Evolutionary conservation across 768 basidiomycete species (phyloP).

Genomic region (Grammothele lineata): DNA sequence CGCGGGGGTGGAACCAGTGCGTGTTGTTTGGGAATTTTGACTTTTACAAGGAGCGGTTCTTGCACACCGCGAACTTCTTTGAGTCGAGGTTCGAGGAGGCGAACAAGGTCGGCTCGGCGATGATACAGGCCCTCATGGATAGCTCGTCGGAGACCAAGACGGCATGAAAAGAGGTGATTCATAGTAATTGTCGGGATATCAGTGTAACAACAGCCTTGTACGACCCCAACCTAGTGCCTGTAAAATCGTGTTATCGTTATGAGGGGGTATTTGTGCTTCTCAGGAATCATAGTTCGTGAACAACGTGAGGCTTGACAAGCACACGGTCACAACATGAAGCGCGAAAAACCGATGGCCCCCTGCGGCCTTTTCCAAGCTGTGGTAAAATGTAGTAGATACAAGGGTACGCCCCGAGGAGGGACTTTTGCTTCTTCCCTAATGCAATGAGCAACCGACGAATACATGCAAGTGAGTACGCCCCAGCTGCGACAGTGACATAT

Average conservation of each 20-base stretch:
- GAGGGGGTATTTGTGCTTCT: no score
- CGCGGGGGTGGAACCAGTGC: constrained; percentile 94
- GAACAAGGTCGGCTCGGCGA: constrained; percentile 73
- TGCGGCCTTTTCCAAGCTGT: not conserved
- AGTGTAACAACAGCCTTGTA: no score
- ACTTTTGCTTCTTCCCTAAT: constrained; percentile 11
- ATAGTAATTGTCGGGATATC: no score
- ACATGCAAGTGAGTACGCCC: constrained; percentile 1
- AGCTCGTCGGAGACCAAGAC: no score
- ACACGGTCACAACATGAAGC: no score
- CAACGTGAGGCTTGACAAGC: no score
- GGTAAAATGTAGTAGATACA: constrained; percentile 12
- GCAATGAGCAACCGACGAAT: constrained; percentile 8
- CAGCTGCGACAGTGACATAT: not conserved
- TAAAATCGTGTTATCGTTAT: no score
- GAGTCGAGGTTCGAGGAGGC: constrained; percentile 85
- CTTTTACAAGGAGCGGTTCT: constrained; percentile 77
- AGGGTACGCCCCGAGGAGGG: not conserved
- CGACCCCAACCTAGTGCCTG: no score
- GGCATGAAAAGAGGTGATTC: not conserved
- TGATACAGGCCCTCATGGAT: constrained; percentile 85
- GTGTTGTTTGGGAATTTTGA: constrained; percentile 92
- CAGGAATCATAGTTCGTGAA: no score
- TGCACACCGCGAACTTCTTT: constrained; percentile 78
- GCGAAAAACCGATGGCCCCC: not conserved